Evolutionary conservation across 352 stramenopile species (phyloP), one percentile per base, ranked within the genome.

Genomic region (Phytophthora tubulina): DNA sequence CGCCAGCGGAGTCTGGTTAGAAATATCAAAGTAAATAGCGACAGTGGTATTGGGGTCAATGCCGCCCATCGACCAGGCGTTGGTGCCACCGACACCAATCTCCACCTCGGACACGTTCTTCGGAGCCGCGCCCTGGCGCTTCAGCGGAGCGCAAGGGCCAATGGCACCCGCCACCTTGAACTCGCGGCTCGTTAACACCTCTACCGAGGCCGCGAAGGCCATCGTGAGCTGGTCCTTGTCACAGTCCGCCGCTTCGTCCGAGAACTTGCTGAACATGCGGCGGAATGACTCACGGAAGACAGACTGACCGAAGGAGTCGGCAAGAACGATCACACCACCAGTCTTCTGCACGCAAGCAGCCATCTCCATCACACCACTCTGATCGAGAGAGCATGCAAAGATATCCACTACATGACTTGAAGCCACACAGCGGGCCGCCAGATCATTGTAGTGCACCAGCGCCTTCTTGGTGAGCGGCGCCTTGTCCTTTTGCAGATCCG

Each of bases 151-250:
- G 67, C 98, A 99, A 17, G 98, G 96, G 10, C 98, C 98, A 73
- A 99, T 99, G 0, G 97, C 97, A 48, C 98, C 98, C 17, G 89
- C 92, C 8, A 99, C 96, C 82, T 99, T 99, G 86, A 99, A 99
- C 76, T 99, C 98, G 39, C 97, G 89, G 38, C 88, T 98, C 42
- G 97, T 99, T 62, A 99, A 79, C 50, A 99, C 92, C 70, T 99
- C 97, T 33, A 99, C 83, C 49, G 96, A 98, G 9, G 94, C 95
- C 14, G 94, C 96, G 59, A 97, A 97, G 42, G 88, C 94, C 98
- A 99, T 99, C 44, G 93, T 97, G 68, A 99, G 86, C 63, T 98
- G 88, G 45, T 98, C 96, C 62, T 92, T 96, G 77, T 99, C 97
- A 60, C 94, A 92, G 27, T 97, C 94, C n/a, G 96, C 85, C 21